Evolutionary conservation across 2,329 filamentous ascomycete species (phyloP).

Genomic region (Cordyceps javanica): DNA sequence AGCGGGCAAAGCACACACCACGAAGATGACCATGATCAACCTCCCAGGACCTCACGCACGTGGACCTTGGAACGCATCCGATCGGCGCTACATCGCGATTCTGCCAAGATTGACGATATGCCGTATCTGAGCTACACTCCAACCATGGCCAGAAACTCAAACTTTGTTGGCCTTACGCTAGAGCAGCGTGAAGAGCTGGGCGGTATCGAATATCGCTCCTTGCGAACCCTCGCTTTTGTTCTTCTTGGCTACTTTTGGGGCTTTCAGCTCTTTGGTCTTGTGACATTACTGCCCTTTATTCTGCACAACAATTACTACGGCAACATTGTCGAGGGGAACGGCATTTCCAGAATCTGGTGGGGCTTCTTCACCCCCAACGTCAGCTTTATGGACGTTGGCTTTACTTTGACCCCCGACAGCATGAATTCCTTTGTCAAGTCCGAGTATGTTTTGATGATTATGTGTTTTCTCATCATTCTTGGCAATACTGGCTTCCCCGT

Average conservation of each 20-base stretch:
- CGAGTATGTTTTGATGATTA: slow-evolving; percentile 66
- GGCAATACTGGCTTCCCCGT: slow-evolving; percentile 95
- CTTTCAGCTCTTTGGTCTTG: slow-evolving; percentile 71
- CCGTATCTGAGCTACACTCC: slow-evolving; percentile 94
- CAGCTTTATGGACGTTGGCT: slow-evolving; percentile 92
- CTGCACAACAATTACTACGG: slow-evolving; percentile 56
- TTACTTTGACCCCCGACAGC: slow-evolving; percentile 85
- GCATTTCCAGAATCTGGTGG: slow-evolving; percentile 76
- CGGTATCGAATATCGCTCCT: slow-evolving; percentile 88
- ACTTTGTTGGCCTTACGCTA: slow-evolving; percentile 80
- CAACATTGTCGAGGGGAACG: slow-evolving; percentile 52
- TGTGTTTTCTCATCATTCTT: slow-evolving; percentile 84
- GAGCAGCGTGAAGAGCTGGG: slow-evolving; percentile 92
- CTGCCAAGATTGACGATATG: slow-evolving; percentile 47
- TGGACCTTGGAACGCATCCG: slow-evolving; percentile 55
- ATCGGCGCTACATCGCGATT: slow-evolving; percentile 46
- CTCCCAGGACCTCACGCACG: slow-evolving; percentile 22
- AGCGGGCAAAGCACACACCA: slow-evolving; percentile 31
- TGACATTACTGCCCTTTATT: slow-evolving; percentile 78
- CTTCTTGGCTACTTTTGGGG: slow-evolving; percentile 75
- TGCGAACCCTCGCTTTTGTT: slow-evolving; percentile 79
- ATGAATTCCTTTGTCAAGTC: slow-evolving; percentile 85
- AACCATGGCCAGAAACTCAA: slow-evolving; percentile 87
- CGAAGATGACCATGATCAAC: slow-evolving; percentile 19
- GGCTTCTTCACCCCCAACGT: slow-evolving; percentile 83